A percentile compares a stretch with the other conserved stretches of the same genome.
Evolutionary conservation across 2,329 filamentous ascomycete species (phyloP).

Genomic region (Parasarocladium wereldwijsianum): DNA sequence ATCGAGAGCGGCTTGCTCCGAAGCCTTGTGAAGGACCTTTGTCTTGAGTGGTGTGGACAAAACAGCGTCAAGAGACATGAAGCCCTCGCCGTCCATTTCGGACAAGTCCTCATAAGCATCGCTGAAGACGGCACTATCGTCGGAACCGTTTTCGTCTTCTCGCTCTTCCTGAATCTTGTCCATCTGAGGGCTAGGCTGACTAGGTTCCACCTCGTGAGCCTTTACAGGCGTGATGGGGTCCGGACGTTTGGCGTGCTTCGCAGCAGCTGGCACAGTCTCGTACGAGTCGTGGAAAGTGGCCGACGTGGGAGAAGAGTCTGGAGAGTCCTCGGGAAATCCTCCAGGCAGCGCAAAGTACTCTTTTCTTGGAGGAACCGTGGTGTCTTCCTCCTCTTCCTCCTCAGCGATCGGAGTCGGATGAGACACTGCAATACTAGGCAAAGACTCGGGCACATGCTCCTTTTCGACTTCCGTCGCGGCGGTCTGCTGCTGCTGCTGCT

Average conservation of each 20-base stretch:
- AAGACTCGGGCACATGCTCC: constrained; percentile 20
- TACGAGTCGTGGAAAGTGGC: constrained; percentile 2
- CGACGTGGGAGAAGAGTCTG: constrained; percentile 9
- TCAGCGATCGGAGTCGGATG: constrained; percentile 25
- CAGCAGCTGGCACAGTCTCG: neutral
- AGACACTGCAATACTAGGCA: constrained; percentile 30
- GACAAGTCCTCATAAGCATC: constrained; percentile 64
- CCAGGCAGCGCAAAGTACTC: constrained; percentile 41
- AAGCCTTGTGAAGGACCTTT: constrained; percentile 10
- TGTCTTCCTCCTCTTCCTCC: constrained; percentile 9
- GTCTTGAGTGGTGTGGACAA: constrained; percentile 38
- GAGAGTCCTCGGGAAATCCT: constrained; percentile 38
- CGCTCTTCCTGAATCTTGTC: constrained; percentile 22
- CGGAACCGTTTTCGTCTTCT: constrained; percentile 30
- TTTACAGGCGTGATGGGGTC: constrained; percentile 3
- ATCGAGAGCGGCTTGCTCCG: constrained; percentile 11
- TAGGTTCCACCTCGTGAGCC: constrained; percentile 2
- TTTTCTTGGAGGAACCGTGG: no score
- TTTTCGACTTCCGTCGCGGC: neutral
- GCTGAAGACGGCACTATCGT: constrained; percentile 50
- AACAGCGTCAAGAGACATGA: constrained; percentile 59
- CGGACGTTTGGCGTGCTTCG: neutral
- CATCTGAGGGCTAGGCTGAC: constrained; percentile 12
- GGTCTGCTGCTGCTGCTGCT: neutral
- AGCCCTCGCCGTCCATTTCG: constrained; percentile 50